Percentiles rank a stretch among this genome's conserved stretches.
These are phyloP conservation scores for Ganoderma meredithae DNA, from an alignment of 1,284 basidiomycete species.

Conservation along the genomic window DNA sequence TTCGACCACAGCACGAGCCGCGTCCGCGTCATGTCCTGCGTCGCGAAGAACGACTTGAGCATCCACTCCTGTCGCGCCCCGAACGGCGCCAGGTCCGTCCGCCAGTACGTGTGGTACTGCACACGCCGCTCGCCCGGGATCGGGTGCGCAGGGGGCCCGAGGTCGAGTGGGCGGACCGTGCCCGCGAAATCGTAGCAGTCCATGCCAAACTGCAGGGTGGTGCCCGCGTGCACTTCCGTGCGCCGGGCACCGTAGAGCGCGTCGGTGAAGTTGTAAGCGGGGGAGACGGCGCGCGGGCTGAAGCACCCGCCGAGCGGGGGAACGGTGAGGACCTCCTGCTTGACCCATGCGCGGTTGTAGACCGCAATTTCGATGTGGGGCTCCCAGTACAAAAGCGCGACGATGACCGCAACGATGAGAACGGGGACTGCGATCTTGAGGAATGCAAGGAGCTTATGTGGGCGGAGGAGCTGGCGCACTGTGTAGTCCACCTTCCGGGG, in stretches of 20 bases:
- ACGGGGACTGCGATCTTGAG: slow-evolving; percentile 41
- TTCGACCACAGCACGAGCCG: slow-evolving; percentile 90
- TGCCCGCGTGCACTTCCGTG: slow-evolving; percentile 80
- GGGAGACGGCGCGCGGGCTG: slow-evolving; percentile 60
- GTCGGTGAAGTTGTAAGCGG: slow-evolving; percentile 74
- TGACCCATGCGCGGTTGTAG: slow-evolving; percentile 79
- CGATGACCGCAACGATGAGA: slow-evolving; percentile 50
- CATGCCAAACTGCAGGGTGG: slow-evolving; percentile 77
- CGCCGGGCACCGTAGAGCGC: slow-evolving; percentile 64
- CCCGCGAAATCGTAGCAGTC: slow-evolving; percentile 89
- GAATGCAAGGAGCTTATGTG: slow-evolving; percentile 30
- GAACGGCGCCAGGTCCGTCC: slow-evolving; percentile 82
- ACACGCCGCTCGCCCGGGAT: slow-evolving; percentile 53
- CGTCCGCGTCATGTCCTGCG: slow-evolving; percentile 73
- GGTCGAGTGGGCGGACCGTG: slow-evolving; percentile 26
- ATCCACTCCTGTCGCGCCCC: slow-evolving; percentile 85
- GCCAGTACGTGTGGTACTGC: slow-evolving; percentile 91
- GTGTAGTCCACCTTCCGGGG: slow-evolving; percentile 9
- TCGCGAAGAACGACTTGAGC: slow-evolving; percentile 90
- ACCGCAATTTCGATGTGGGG: slow-evolving; percentile 84
- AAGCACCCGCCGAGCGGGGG: slow-evolving; percentile 79
- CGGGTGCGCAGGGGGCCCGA: neutral
- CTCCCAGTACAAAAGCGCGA: slow-evolving; percentile 65
- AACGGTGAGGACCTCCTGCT: slow-evolving; percentile 69
- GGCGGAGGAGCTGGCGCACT: slow-evolving; percentile 25